Percentiles rank a stretch among this genome's conserved stretches.
Conservation (phyloP, 2,329 filamentous ascomycete genomes). For the Xylaria sp. region DNA sequence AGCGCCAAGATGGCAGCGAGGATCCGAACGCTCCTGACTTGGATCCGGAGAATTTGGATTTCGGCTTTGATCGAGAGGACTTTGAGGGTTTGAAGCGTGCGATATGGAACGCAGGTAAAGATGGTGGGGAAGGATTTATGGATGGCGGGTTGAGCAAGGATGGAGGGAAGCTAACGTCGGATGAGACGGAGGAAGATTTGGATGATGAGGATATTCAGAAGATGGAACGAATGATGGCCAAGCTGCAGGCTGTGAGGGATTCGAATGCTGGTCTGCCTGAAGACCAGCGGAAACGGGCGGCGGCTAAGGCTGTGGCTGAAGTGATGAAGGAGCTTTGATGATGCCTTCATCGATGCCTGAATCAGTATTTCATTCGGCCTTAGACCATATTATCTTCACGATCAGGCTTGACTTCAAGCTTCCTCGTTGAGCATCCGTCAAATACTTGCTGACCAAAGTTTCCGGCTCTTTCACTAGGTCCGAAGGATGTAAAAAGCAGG, state of each 20-base stretch:
- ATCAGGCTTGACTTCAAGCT: background rate
- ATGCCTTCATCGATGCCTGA: no score
- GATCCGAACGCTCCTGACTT: conserved; percentile 41
- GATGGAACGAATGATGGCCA: conserved; percentile 68
- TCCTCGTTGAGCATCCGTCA: background rate
- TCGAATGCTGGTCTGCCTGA: conserved; percentile 64
- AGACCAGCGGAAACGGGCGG: conserved; percentile 65
- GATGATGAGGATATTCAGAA: conserved; percentile 61
- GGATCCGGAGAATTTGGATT: conserved; percentile 56
- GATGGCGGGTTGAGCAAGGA: conserved; percentile 29
- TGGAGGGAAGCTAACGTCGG: conserved; percentile 33
- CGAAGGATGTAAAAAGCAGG: background rate
- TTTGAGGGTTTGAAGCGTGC: conserved; percentile 58
- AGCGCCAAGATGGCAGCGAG: conserved; percentile 32
- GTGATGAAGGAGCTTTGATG: conserved; percentile 65
- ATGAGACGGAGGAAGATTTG: conserved; percentile 43
- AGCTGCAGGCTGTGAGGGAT: conserved; percentile 66
- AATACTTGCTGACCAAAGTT: no score
- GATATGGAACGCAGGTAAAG: conserved; percentile 51
- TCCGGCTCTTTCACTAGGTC: no score
- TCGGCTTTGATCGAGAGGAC: conserved; percentile 58
- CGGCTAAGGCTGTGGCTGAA: conserved; percentile 65
- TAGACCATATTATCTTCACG: background rate
- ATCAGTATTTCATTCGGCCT: no score
- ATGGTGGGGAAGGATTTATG: conserved; percentile 32